Base-by-base conservation (phyloP, 2,329 filamentous ascomycete genomes). In the Aspergillus felis region DNA sequence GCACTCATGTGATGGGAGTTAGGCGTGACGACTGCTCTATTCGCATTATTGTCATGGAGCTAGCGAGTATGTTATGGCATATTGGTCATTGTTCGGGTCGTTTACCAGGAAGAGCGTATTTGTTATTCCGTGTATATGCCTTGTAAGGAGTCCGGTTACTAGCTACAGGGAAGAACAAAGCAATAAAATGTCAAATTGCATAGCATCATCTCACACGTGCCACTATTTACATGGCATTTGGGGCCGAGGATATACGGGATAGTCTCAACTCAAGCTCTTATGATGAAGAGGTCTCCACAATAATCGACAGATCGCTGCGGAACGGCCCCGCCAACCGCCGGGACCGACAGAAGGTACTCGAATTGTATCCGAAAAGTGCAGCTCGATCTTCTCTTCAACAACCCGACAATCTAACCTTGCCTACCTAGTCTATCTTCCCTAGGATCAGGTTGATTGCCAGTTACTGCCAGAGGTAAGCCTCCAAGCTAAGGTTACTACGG, bases 331-430 rank as follows among this genome's bases (percentile, higher is more conserved):
- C 54, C 49, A 51, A 52, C 27, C 27, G 42, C 22, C 44, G 22
- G 22, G 44, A 48, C 42, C 51, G 29, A 47, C 54, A 50, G 56
- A 57, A 57, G 38, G 47, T 50, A 35, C 56, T 54, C 56, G 56
- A 51, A 55, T n/a, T 25, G 10, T 10, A 44, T 42, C 12, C 20
- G 22, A 29, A 24, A 24, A 46, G 4, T 17, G n/a, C 42, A 10
- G n/a, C 42, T 38, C 32, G 14, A 17, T 38, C 14, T 17, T 38
- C 32, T 17, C 17, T 17, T 17, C 32, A 6, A 7, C 32, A 38
- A 38, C 4, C 14, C 32, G 2, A 38, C 32, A 38, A 17, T 7
- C 32, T 32, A 25, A 32, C 12, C 32, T 17, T 6, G 32, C 32
- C 14, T 17, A 38, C 32, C 6, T 38, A 38, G 3, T 38, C 32